Evolutionary conservation across 306 rosid genomes (phyloP).

Genomic region (Rosa rugosa): DNA sequence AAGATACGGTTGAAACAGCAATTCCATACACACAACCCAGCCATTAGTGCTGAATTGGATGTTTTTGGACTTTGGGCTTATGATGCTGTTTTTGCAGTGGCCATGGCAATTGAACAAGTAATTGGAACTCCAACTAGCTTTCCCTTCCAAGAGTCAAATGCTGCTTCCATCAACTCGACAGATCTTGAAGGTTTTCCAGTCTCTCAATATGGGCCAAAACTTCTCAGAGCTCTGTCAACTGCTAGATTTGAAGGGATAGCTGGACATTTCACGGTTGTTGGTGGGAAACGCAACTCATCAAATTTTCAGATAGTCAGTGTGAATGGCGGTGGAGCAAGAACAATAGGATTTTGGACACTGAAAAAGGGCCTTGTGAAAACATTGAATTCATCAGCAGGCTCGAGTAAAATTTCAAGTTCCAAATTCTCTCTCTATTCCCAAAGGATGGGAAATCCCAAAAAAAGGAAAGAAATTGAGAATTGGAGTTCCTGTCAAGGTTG

Average conservation of each 20-base stretch:
- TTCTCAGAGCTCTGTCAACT: slow-evolving; percentile 21
- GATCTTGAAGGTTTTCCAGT: slow-evolving; percentile 25
- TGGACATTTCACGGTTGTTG: slow-evolving; percentile 18
- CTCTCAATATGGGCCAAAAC: slow-evolving; percentile 34
- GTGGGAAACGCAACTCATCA: slow-evolving; percentile 10
- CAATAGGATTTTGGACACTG: slow-evolving; percentile 49
- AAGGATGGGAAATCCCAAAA: slow-evolving; percentile 28
- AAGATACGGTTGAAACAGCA: slow-evolving; percentile 40
- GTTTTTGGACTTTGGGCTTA: slow-evolving; percentile 58
- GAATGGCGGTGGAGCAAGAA: slow-evolving; percentile 30
- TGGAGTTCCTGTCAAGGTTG: slow-evolving; percentile 18
- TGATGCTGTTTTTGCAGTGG: slow-evolving; percentile 52
- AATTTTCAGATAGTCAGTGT: slow-evolving; percentile 37
- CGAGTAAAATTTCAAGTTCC: background rate
- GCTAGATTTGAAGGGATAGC: slow-evolving; percentile 11
- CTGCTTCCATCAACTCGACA: slow-evolving; percentile 8
- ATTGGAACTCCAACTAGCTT: background rate
- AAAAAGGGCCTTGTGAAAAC: slow-evolving; percentile 28
- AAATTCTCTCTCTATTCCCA: slow-evolving; percentile 6
- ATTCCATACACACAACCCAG: slow-evolving; percentile 30
- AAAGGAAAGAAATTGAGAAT: slow-evolving; percentile 21
- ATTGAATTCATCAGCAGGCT: background rate
- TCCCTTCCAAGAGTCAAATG: slow-evolving; percentile 2
- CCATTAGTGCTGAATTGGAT: background rate
- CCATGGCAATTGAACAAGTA: slow-evolving; percentile 49